Evolutionary conservation across 176 grass and related monocot genomes (phyloP).

Genomic region (Oryza australiensis): DNA sequence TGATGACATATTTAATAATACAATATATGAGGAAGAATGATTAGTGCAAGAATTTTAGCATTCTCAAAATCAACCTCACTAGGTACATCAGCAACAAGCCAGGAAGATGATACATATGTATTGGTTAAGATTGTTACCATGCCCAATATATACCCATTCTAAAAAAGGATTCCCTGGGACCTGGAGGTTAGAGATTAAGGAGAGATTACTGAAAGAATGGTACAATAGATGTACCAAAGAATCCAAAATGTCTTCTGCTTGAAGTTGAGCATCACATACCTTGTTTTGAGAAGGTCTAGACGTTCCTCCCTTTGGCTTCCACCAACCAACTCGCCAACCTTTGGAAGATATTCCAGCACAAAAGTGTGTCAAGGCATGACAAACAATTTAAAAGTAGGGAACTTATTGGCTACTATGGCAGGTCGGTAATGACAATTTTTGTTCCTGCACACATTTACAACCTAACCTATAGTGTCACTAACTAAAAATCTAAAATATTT

Average conservation of each 20-base stretch:
- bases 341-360: constrained; percentile 35
- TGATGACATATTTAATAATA: not conserved
- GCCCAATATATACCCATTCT: not conserved
- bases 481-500: not conserved
- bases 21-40: not conserved
- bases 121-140: not conserved
- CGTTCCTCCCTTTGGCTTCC: constrained; percentile 99
- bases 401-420: not conserved
- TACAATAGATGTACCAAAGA: not conserved
- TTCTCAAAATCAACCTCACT: not conserved
- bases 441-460: not conserved
- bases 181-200: not conserved
- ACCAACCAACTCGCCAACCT: constrained; percentile 96
- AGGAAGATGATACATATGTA: not conserved
- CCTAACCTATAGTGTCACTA: not conserved
- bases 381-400: not conserved
- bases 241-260: not conserved
- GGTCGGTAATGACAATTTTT: not conserved
- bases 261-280: constrained; percentile 40
- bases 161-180: not conserved
- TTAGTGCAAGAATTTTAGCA: not conserved
- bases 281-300: constrained; percentile 68
- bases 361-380: not conserved
- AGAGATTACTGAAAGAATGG: not conserved
- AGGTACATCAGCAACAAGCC: not conserved